These are phyloP conservation scores for Bertia moriformis DNA, from an alignment of 2,329 filamentous ascomycete genomes.

Conservation along the genomic window DNA sequence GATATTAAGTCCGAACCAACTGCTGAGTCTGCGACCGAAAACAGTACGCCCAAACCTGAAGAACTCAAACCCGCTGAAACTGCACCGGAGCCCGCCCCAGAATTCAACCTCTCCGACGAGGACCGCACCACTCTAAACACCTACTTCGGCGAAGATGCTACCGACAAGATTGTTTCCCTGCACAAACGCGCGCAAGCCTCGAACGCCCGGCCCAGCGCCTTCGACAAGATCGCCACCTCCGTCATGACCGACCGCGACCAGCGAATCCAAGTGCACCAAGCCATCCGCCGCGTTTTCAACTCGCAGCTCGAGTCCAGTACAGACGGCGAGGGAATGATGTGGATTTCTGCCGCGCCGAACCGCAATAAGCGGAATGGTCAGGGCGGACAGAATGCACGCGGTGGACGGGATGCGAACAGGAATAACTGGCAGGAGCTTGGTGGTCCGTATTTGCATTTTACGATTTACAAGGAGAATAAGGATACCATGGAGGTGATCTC, in stretches of 20 bases:
- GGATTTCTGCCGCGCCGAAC: slow-evolving; percentile 32
- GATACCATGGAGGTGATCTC: slow-evolving; percentile 63
- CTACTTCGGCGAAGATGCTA: slow-evolving; percentile 33
- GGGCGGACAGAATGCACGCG: slow-evolving; percentile 6
- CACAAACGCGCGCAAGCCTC: slow-evolving; percentile 37
- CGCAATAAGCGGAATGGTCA: slow-evolving; percentile 14
- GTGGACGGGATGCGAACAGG: slow-evolving; percentile 16
- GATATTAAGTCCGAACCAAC: neutral
- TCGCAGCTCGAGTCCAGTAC: slow-evolving; percentile 48
- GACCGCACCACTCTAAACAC: slow-evolving; percentile 25
- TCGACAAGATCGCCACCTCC: slow-evolving; percentile 34
- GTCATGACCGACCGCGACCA: slow-evolving; percentile 43
- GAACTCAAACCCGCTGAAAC: slow-evolving; percentile 5
- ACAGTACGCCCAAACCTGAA: no score
- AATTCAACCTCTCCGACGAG: slow-evolving; percentile 21
- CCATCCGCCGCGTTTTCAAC: slow-evolving; percentile 48
- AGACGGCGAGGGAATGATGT: slow-evolving; percentile 38
- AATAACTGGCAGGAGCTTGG: slow-evolving; percentile 50
- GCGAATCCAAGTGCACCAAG: slow-evolving; percentile 48
- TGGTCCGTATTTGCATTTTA: slow-evolving; percentile 60
- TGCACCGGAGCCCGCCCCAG: slow-evolving; percentile 2
- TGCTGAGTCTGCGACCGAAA: slow-evolving; percentile 3
- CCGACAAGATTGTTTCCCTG: slow-evolving; percentile 34
- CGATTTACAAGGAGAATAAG: slow-evolving; percentile 64
- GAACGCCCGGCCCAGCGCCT: slow-evolving; percentile 35